phyloP scores from a whole-genome alignment of 306 rosid genomes.

The Corylus americana region DNA sequence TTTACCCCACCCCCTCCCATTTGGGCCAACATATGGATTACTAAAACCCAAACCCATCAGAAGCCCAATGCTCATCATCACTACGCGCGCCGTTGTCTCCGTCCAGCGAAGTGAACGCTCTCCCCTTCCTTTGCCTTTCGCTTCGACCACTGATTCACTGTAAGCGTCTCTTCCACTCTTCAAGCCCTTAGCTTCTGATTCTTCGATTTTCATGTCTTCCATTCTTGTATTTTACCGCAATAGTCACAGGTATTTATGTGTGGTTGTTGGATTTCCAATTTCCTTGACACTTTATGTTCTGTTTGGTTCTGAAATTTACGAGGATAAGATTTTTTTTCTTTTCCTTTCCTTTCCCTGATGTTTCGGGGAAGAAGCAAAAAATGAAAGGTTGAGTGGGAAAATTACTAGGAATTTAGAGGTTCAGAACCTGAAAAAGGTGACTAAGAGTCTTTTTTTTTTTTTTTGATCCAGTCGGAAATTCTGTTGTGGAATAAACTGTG shows the following conservation, averaged over 20 bases:
- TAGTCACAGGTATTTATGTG: not conserved
- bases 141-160: not conserved
- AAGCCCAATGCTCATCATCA: not conserved
- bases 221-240: not conserved
- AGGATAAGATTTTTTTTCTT: not conserved
- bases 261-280: not conserved
- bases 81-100: not conserved
- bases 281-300: not conserved
- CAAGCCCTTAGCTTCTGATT: not conserved
- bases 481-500: not conserved
- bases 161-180: not conserved
- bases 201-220: not conserved
- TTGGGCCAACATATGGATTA: not conserved
- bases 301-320: not conserved
- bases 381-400: not conserved
- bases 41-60: not conserved
- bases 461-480: not conserved
- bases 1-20: too few species aligned
- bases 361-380: not conserved
- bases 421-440: not conserved
- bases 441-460: not conserved
- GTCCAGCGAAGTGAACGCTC: not conserved
- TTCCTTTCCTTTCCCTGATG: not conserved
- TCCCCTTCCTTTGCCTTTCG: not conserved
- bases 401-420: not conserved